A percentile compares a stretch with the other conserved stretches of the same genome.
Evolutionary conservation across 441 rosid species (phyloP).

Genomic region (Eruca vesicaria): DNA sequence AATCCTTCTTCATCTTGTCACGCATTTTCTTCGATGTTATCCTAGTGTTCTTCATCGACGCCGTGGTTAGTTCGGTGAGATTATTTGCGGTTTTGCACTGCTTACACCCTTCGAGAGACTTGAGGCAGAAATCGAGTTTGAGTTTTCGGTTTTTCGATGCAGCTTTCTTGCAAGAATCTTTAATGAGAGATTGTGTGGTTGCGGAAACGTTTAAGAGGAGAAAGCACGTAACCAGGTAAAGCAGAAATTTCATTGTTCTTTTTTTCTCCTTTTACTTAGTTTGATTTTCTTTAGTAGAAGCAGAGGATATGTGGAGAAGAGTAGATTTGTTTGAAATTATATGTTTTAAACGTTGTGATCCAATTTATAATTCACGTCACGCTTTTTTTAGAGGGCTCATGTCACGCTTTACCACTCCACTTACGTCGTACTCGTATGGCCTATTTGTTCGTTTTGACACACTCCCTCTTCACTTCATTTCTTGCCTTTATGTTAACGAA

Average conservation of each 20-base stretch:
- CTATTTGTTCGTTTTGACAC: conserved; percentile 24
- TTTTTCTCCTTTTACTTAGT: neutral
- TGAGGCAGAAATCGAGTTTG: conserved; percentile 40
- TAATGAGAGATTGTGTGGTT: conserved; percentile 17
- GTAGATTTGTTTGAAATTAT: neutral
- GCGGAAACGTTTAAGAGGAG: conserved; percentile 5
- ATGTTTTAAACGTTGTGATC: neutral
- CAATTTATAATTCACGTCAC: conserved; percentile 1
- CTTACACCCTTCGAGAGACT: conserved; percentile 28
- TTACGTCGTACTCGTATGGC: conserved; percentile 3
- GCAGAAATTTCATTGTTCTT: conserved; percentile 3
- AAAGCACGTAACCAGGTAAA: conserved; percentile 6
- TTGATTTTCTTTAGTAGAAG: neutral
- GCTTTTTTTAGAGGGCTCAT: conserved; percentile 1
- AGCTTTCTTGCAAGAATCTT: conserved; percentile 41
- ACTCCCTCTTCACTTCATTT: neutral
- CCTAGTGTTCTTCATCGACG: conserved; percentile 29
- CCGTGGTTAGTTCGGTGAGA: conserved; percentile 24
- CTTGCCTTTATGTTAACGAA: neutral
- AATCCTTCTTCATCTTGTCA: conserved; percentile 10
- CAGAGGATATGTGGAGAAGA: neutral
- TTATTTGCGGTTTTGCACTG: conserved; percentile 27
- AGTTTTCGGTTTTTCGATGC: conserved; percentile 33
- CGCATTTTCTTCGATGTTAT: conserved; percentile 31
- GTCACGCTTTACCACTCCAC: conserved; percentile 23